These are phyloP conservation scores for Ophiostoma australiae DNA, from an alignment of 2,329 filamentous ascomycete species.

Conservation along the genomic window DNA sequence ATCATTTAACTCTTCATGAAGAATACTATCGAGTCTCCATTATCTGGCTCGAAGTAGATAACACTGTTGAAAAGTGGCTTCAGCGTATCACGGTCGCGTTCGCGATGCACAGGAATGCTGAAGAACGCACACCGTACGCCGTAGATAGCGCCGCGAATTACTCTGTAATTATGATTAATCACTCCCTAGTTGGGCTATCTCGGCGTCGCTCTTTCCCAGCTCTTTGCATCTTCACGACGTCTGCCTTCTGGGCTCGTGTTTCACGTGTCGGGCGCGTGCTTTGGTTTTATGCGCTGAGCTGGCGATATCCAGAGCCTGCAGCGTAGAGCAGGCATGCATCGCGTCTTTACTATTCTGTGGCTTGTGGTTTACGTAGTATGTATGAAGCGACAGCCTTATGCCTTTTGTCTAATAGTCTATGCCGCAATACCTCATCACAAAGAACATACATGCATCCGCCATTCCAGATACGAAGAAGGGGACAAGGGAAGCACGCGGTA, in stretches of 20 bases:
- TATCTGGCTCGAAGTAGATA: not conserved
- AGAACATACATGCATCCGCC: not conserved
- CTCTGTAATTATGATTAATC: too few relatives aligned
- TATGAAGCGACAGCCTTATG: not conserved
- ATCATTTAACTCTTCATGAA: not conserved
- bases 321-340: not conserved
- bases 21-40: not conserved
- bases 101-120: conserved; percentile 2
- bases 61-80: not conserved
- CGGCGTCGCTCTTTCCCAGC: not conserved
- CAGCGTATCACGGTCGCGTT: not conserved
- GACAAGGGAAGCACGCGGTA: not conserved
- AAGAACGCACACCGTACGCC: not conserved
- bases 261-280: not conserved
- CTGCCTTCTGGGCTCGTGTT: not conserved
- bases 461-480: not conserved
- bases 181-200: not conserved
- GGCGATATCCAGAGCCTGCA: not conserved
- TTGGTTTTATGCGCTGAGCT: not conserved
- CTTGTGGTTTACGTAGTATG: not conserved
- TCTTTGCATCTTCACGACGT: not conserved
- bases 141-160: not conserved
- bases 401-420: not conserved
- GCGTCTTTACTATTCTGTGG: not conserved
- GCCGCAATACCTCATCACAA: not conserved